Base-by-base conservation (phyloP, 148 eudicot genomes). In the Camellia lanceoleosa region DNA sequence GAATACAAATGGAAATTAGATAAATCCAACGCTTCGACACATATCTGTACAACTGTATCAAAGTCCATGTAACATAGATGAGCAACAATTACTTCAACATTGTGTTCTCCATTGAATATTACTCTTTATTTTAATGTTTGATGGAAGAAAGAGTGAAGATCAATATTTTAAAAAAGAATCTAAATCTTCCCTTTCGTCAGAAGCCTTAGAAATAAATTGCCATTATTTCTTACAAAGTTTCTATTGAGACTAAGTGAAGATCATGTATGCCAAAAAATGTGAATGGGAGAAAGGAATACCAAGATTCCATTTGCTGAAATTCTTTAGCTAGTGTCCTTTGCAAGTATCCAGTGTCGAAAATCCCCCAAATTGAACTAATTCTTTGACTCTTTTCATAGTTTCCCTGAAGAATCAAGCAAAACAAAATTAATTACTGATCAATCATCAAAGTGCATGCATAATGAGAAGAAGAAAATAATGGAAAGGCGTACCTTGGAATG, bases 321-420 rank as follows among this genome's bases (percentile, higher is more conserved):
- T 91, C 98, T 83, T 89, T 83, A 41, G 92, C 93, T 79, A 97
- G 87, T 20, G 99, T 92, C 83, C 95, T 90, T 79, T 85, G 88
- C 87, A 97, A 86, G 86, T 82, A 91, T 15, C 85, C 94, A 15
- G 86, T 79, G 87, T 97, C 99, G 60, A 83, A 83, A 86, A 91
- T 94, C 54, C 99, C 55, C 98, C 99, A 83, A 94, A 91, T 51
- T 86, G 89, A 74, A 85, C 86, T 83, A 97, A 89, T 82, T 94
- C 95, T 83, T 77, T 80, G 67, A 90, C 77, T 83, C 91, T 86
- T 88, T 86, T 88, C 81, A 75, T 64, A 47, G 93, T 94, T 77
- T 90, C 92, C 83, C 92, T 89, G 78, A 62, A 70, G 9, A 81
- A 84, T 69, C 14, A 71, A 38, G 75, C 5, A 23, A 77, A 49